Conservation (phyloP, 441 rosid species). For the Arabidopsis lyrata region DNA sequence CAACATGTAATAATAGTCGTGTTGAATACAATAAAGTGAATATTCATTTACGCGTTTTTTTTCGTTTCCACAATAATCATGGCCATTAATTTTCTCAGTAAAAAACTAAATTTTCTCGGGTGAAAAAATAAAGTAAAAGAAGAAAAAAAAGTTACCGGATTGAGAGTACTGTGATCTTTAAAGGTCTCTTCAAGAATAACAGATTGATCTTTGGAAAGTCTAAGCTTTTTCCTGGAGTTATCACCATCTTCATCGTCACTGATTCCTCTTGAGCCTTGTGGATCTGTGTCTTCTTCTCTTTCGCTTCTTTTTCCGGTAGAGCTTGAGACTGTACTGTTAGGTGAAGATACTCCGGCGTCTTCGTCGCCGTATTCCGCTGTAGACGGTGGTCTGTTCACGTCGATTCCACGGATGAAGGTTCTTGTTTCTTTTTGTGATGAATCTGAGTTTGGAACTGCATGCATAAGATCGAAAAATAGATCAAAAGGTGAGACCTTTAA, state of each 20-base stretch:
- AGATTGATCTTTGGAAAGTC: constrained; percentile 92
- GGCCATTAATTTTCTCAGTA: neutral
- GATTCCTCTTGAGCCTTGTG: constrained; percentile 73
- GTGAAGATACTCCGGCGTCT: constrained; percentile 85
- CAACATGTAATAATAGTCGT: neutral
- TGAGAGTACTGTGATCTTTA: constrained; percentile 92
- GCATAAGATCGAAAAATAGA: neutral
- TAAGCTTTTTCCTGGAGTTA: constrained; percentile 82
- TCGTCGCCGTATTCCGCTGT: constrained; percentile 73
- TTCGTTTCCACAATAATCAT: neutral
- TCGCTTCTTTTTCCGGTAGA: constrained; percentile 90
- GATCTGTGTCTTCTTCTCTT: constrained; percentile 71
- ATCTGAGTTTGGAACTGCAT: constrained; percentile 75
- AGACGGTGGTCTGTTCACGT: constrained; percentile 80
- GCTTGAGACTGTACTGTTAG: constrained; percentile 88
- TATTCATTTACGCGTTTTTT: neutral
- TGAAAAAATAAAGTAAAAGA: neutral
- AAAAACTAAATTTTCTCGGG: neutral
- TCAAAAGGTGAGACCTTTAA: constrained; percentile 15
- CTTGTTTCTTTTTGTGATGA: constrained; percentile 58
- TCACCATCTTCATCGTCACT: constrained; percentile 96
- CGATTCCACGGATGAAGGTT: constrained; percentile 73
- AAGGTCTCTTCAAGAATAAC: constrained; percentile 92
- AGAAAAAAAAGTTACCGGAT: constrained; percentile 59
- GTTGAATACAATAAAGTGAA: constrained; percentile 1